phyloP scores from a whole-genome alignment of 2,329 filamentous ascomycete species.

The Myriangium duriaei region DNA sequence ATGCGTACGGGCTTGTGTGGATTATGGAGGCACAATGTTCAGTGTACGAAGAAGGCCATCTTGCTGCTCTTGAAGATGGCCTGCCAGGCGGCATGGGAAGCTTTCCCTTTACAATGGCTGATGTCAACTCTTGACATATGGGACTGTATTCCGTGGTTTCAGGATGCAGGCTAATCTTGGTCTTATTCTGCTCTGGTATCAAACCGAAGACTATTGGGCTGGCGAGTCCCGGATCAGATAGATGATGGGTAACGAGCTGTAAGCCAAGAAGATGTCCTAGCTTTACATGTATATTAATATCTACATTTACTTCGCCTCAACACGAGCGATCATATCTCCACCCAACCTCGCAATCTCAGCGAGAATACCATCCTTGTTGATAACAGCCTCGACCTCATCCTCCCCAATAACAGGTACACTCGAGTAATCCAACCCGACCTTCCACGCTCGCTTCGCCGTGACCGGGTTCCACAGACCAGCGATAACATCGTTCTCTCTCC shows the following conservation, averaged over 20 bases:
- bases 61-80: too few species aligned
- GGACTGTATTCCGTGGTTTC: too few species aligned
- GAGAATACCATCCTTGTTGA: constrained; percentile 57
- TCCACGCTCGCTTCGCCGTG: constrained; percentile 47
- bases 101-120: too few species aligned
- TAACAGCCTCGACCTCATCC: constrained; percentile 39
- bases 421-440: constrained; percentile 57
- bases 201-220: too few species aligned
- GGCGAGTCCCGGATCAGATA: too few species aligned
- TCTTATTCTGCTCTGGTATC: too few species aligned
- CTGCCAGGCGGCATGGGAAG: too few species aligned
- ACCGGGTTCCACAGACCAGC: constrained; percentile 55
- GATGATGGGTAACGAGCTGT: not conserved
- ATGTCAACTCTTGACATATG: too few species aligned
- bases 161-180: too few species aligned
- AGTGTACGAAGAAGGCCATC: too few species aligned
- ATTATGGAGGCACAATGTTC: too few species aligned
- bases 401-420: constrained; percentile 40
- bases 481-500: constrained; percentile 43
- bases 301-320: constrained; percentile 38
- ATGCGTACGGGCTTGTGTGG: not conserved
- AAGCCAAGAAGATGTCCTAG: too few species aligned
- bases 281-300: not conserved
- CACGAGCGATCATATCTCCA: constrained; percentile 49
- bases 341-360: constrained; percentile 57